Base-by-base conservation (phyloP, 768 basidiomycete genomes). In the Xanthoconium stramineum region DNA sequence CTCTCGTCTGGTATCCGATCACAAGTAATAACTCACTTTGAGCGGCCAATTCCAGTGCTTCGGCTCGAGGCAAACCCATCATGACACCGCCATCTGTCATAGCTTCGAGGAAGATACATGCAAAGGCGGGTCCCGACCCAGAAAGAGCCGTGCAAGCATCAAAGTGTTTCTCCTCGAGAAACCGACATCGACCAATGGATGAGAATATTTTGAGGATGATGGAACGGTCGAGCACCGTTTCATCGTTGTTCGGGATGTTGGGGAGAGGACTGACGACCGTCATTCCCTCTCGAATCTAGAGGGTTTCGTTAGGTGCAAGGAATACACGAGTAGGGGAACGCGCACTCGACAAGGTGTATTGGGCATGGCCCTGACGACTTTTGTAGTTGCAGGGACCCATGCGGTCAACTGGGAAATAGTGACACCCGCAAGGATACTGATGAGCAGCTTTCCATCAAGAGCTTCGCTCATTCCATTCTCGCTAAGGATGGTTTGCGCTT, bases 41-140 rank as follows among this genome's bases (percentile, higher is more conserved):
- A 44, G 96, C 85, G 47, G 97, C 96, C 50, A 99, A 75, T 69
- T 99, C 97, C 42, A 98, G 74, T 6, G 97, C 94, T 72, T 98
- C 97, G 2, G 85, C 83, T 58, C 97, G 79, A 4, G 97, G 97
- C 50, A 99, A 75, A 32, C 97, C 97, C 97, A 98, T 98, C 96
- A 99, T 98, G 45, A 98, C 97, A 43, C 94, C 97, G 29, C 97
- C 97, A 70, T 98, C 97, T 1, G 94, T 89, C 94, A 99, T 97
- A 0, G 97, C 96, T 72, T 99, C 97, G 60, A 99, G 79, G 65
- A 98, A 93, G 47, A 98, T 86, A 62, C 93, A 94, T 1, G 93
- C 94, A 72, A 99, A 98, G 0, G 97, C 97, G 38, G 97, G 97
- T 0, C 97, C 97, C 8, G 93, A 94, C 0, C 95, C 97, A 15